A percentile compares a stretch with the other conserved stretches of the same genome.
Conservation (phyloP, 331 rosid species). For the Malus hybrid region DNA sequence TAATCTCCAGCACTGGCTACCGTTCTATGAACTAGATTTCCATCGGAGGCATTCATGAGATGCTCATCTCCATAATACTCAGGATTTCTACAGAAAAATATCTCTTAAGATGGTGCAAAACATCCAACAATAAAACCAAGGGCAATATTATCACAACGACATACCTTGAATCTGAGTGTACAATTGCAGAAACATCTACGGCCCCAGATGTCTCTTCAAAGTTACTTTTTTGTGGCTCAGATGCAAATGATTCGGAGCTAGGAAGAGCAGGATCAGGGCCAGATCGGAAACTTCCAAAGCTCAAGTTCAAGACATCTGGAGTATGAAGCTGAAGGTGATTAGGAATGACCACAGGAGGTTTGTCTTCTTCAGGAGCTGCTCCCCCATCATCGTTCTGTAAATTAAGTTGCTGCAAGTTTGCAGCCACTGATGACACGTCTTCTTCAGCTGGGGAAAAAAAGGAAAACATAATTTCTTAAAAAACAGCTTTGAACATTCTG, state of each 20-base stretch:
- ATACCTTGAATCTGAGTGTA: constrained; percentile 64
- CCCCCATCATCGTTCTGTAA: constrained; percentile 52
- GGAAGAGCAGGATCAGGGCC: constrained; percentile 37
- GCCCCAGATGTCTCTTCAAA: constrained; percentile 69
- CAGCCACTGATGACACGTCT: constrained; percentile 53
- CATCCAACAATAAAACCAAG: constrained; percentile 4
- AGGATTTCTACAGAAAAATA: constrained; percentile 53
- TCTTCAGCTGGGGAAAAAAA: constrained; percentile 48
- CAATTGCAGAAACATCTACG: constrained; percentile 54
- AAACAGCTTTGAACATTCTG: not conserved
- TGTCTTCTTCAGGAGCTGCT: constrained; percentile 60
- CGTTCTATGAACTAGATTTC: constrained; percentile 60
- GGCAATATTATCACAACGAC: not conserved
- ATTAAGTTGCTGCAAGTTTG: constrained; percentile 65
- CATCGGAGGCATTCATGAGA: constrained; percentile 54
- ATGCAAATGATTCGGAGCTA: constrained; percentile 25
- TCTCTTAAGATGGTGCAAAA: constrained; percentile 5
- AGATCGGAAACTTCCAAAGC: constrained; percentile 98
- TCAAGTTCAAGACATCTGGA: constrained; percentile 82
- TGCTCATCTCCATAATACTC: constrained; percentile 85
- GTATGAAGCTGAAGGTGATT: constrained; percentile 86
- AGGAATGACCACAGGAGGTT: constrained; percentile 81
- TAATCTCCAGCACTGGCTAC: constrained; percentile 49
- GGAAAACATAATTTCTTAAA: not conserved
- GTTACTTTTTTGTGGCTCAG: constrained; percentile 42